Percentiles rank a stretch among this genome's conserved stretches.
These are phyloP conservation scores for Scenedesmus sp. DNA, from an alignment of 163 green algal species.

Conservation along the genomic window DNA sequence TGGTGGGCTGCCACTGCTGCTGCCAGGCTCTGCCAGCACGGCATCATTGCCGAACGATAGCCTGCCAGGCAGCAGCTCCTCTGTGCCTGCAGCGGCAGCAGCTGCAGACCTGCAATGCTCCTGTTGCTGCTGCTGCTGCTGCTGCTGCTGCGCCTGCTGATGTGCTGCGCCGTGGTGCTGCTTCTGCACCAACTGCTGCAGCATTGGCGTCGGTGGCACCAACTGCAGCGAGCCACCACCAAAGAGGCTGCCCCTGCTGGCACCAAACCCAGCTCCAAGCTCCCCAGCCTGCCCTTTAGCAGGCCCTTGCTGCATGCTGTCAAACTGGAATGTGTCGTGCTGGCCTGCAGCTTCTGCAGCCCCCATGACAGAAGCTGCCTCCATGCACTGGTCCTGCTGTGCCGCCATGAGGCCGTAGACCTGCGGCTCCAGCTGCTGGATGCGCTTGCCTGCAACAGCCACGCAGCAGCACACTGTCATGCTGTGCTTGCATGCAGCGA, in stretches of 20 bases:
- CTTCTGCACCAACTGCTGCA: slow-evolving; percentile 47
- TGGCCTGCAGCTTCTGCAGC: neutral
- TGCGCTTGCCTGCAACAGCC: slow-evolving; percentile 27
- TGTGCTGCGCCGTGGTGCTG: slow-evolving; percentile 13
- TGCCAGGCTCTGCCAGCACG: neutral
- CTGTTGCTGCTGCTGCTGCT: neutral
- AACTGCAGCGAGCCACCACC: slow-evolving; percentile 27
- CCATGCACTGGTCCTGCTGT: neutral
- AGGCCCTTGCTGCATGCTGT: neutral
- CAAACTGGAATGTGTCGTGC: neutral
- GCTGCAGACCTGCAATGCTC: neutral
- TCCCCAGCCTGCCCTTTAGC: neutral
- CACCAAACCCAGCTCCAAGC: neutral
- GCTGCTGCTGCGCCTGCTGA: neutral
- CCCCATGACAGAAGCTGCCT: neutral
- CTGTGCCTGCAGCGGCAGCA: slow-evolving; percentile 7
- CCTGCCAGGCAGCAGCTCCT: slow-evolving; percentile 4
- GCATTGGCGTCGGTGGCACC: slow-evolving; percentile 49
- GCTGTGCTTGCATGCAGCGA: neutral
- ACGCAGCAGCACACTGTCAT: slow-evolving; percentile 17
- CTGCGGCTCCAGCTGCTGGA: slow-evolving; percentile 16
- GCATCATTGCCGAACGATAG: neutral
- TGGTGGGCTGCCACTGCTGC: slow-evolving; percentile 1
- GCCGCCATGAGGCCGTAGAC: neutral
- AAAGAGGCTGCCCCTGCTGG: neutral